Evolutionary conservation across 208 protist genomes (phyloP).

Genomic region (Phytomonas sp.): DNA sequence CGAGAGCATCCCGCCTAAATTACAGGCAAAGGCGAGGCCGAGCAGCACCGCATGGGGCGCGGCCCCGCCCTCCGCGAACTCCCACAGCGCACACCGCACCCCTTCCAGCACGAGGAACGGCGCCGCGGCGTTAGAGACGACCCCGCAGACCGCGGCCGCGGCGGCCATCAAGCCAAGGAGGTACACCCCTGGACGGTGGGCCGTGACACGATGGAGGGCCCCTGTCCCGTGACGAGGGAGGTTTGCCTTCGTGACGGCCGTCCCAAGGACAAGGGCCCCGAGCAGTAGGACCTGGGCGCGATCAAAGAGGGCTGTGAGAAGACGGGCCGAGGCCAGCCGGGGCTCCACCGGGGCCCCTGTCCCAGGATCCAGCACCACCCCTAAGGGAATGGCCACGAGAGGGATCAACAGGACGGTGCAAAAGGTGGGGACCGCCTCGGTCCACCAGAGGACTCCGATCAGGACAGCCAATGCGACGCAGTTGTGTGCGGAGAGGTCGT

Average conservation of each 20-base stretch:
- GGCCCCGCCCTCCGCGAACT: slow-evolving; percentile 74
- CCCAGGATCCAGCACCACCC: slow-evolving; percentile 62
- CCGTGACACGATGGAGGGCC: slow-evolving; percentile 64
- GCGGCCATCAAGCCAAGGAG: slow-evolving; percentile 85
- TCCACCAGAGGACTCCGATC: slow-evolving; percentile 87
- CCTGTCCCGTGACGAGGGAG: slow-evolving; percentile 82
- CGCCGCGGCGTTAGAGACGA: slow-evolving; percentile 89
- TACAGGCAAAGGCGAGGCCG: slow-evolving; percentile 90
- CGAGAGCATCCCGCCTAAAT: slow-evolving; percentile 93
- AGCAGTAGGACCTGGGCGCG: slow-evolving; percentile 90
- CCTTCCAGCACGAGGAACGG: slow-evolving; percentile 86
- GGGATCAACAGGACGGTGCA: slow-evolving; percentile 90
- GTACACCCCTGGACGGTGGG: slow-evolving; percentile 72
- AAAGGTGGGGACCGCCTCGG: slow-evolving; percentile 89
- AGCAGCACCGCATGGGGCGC: slow-evolving; percentile 85
- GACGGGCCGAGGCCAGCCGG: slow-evolving; percentile 67
- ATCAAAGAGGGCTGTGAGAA: slow-evolving; percentile 82
- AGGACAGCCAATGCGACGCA: slow-evolving; percentile 84
- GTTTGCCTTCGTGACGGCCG: slow-evolving; percentile 75
- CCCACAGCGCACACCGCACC: slow-evolving; percentile 79
- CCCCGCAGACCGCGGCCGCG: slow-evolving; percentile 76
- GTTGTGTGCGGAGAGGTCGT: slow-evolving; percentile 74
- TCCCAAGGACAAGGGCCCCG: slow-evolving; percentile 87
- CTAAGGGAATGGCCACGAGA: slow-evolving; percentile 71
- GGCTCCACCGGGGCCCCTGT: slow-evolving; percentile 37